Percentiles rank a stretch among this genome's conserved stretches.
These are phyloP conservation scores for Citrus inodora DNA, from an alignment of 345 rosid species.

Conservation along the genomic window DNA sequence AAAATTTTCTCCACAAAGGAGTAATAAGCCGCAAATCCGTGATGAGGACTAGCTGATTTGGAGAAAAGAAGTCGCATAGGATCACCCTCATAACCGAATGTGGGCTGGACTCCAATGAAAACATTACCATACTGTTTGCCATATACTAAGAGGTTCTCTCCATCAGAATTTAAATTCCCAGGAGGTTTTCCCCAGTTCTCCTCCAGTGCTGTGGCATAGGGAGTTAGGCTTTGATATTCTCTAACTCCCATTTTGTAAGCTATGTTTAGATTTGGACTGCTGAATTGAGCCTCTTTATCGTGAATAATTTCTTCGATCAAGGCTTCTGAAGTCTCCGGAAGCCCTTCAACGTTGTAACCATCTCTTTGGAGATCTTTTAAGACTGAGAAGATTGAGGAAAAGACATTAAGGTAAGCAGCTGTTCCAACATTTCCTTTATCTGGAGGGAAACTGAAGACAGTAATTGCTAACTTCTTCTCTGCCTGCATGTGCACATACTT, in stretches of 20 bases:
- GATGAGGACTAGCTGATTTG: conserved; percentile 96
- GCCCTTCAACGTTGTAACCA: conserved; percentile 87
- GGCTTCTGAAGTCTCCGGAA: conserved; percentile 90
- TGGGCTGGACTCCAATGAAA: conserved; percentile 97
- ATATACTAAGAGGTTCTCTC: conserved; percentile 86
- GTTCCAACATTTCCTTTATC: conserved; percentile 97
- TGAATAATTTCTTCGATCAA: conserved; percentile 87
- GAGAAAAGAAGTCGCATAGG: conserved; percentile 97
- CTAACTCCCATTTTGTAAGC: conserved; percentile 93
- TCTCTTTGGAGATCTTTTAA: conserved; percentile 73
- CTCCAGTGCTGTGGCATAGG: conserved; percentile 79
- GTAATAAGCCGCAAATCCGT: conserved; percentile 96
- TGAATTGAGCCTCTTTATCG: conserved; percentile 97
- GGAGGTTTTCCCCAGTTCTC: conserved; percentile 99
- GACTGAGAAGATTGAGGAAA: conserved; percentile 90
- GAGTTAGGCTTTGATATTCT: conserved; percentile 78
- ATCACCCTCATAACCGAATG: conserved; percentile 99
- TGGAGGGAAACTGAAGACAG: conserved; percentile 99
- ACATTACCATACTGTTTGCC: conserved; percentile 92
- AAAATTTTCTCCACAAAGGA: conserved; percentile 93
- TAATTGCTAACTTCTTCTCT: conserved; percentile 85
- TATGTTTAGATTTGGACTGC: conserved; percentile 88
- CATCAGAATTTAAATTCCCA: conserved; percentile 91
- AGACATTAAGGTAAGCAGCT: conserved; percentile 94
- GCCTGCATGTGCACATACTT: conserved; percentile 44